Evolutionary conservation across 2,329 filamentous ascomycete species (phyloP).

Genomic region (Pseudopyrenochaeta lycopersici): DNA sequence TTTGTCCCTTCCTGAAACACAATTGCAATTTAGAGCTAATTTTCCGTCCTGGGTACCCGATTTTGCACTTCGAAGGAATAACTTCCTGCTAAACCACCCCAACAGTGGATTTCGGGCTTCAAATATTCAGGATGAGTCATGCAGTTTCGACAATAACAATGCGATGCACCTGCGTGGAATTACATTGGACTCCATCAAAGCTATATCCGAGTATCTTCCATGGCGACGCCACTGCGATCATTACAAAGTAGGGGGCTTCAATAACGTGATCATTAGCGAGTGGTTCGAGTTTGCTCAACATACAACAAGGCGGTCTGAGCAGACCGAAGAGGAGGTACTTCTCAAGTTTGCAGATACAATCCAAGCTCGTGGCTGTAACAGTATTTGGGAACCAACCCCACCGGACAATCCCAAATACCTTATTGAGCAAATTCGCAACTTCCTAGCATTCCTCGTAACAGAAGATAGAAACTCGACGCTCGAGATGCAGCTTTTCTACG

Average conservation of each 20-base stretch:
- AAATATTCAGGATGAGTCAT: neutral
- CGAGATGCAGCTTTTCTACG: neutral
- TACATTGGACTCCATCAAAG: neutral
- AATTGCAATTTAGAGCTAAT: neutral
- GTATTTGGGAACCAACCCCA: neutral
- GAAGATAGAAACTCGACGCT: neutral
- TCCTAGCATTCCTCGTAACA: neutral
- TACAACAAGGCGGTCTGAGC: neutral
- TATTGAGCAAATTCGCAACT: neutral
- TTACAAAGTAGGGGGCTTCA: neutral
- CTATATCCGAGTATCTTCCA: neutral
- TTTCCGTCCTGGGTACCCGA: neutral
- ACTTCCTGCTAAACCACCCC: neutral
- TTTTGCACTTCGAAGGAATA: neutral
- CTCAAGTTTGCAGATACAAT: neutral
- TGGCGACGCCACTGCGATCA: conserved; percentile 1
- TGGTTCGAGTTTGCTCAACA: neutral
- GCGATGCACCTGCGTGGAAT: neutral
- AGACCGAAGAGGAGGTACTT: neutral
- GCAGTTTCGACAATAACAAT: neutral
- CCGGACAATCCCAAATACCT: neutral
- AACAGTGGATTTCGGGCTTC: neutral
- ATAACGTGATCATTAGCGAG: neutral
- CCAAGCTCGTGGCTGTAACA: conserved; percentile 1
- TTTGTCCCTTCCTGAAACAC: neutral